phyloP scores from a whole-genome alignment of 257 asterid species.

The Galeopsis tetrahit region DNA sequence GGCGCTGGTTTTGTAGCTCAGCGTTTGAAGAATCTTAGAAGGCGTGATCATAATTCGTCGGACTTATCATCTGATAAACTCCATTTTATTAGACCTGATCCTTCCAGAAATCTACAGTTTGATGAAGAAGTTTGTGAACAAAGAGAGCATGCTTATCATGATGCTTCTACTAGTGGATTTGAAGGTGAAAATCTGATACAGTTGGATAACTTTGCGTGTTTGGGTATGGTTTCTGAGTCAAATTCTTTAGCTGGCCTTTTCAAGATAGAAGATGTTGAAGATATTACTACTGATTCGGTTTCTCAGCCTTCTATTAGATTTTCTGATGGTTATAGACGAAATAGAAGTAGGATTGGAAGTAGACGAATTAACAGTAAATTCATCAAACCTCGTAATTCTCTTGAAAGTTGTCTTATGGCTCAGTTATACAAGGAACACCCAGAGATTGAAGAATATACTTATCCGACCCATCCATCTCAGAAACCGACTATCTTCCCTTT shows the following conservation, averaged over 20 bases:
- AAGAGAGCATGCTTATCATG: slow-evolving; percentile 25
- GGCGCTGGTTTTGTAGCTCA: slow-evolving; percentile 68
- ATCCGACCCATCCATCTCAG: slow-evolving; percentile 34
- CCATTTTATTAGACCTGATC: slow-evolving; percentile 33
- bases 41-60: slow-evolving; percentile 19
- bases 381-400: slow-evolving; percentile 57
- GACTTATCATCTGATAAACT: slow-evolving; percentile 37
- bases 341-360: slow-evolving; percentile 48
- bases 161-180: slow-evolving; percentile 40
- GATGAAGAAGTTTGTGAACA: slow-evolving; percentile 34
- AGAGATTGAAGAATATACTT: slow-evolving; percentile 49
- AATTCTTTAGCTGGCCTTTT: slow-evolving; percentile 22
- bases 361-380: slow-evolving; percentile 42
- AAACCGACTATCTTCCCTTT: slow-evolving; percentile 41
- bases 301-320: slow-evolving; percentile 41
- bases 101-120: slow-evolving; percentile 27
- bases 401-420: slow-evolving; percentile 83
- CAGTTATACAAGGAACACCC: slow-evolving; percentile 61
- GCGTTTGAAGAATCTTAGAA: slow-evolving; percentile 55
- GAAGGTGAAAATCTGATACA: slow-evolving; percentile 32
- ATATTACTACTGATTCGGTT: slow-evolving; percentile 35
- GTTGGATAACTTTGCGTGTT: slow-evolving; percentile 25
- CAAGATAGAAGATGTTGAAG: slow-evolving; percentile 39
- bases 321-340: slow-evolving; percentile 49
- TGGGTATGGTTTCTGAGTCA: slow-evolving; percentile 32